phyloP scores from a whole-genome alignment of 768 basidiomycete species.

The Goffeauzyma gilvescens region DNA sequence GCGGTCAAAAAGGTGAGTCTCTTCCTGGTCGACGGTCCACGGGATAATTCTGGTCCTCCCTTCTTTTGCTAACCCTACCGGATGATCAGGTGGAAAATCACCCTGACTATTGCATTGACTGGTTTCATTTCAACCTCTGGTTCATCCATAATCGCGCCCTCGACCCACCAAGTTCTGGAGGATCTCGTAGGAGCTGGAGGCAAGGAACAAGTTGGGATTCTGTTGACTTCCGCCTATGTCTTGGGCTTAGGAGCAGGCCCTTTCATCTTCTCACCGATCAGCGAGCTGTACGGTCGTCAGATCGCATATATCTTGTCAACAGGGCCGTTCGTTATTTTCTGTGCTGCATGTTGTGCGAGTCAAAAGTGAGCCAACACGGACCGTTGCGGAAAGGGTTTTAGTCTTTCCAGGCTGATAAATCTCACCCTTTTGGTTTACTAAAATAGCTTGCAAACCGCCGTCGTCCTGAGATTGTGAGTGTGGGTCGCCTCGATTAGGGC shows the following conservation, averaged over 20 bases:
- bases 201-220: conserved; percentile 18
- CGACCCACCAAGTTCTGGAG: conserved; percentile 17
- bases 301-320: conserved; percentile 18
- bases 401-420: not conserved
- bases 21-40: not conserved
- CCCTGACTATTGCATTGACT: conserved; percentile 16
- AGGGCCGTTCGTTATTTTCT: conserved; percentile 16
- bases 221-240: conserved; percentile 19
- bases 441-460: conserved; percentile 16
- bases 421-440: not conserved
- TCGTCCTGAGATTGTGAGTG: conserved; percentile 21
- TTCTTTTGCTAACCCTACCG: not conserved
- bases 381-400: not conserved
- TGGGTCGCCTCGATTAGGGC: not conserved
- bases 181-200: conserved; percentile 18
- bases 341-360: conserved; percentile 15
- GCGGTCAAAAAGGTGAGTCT: too few relatives aligned
- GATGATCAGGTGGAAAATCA: conserved; percentile 12
- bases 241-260: conserved; percentile 26
- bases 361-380: conserved; percentile 15
- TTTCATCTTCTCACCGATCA: conserved; percentile 25
- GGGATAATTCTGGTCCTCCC: not conserved
- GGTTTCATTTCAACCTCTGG: conserved; percentile 24
- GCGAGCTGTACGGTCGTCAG: conserved; percentile 24
- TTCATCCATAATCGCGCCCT: conserved; percentile 19